Base-by-base conservation (phyloP, 768 basidiomycete genomes). In the Mycena filopes region DNA sequence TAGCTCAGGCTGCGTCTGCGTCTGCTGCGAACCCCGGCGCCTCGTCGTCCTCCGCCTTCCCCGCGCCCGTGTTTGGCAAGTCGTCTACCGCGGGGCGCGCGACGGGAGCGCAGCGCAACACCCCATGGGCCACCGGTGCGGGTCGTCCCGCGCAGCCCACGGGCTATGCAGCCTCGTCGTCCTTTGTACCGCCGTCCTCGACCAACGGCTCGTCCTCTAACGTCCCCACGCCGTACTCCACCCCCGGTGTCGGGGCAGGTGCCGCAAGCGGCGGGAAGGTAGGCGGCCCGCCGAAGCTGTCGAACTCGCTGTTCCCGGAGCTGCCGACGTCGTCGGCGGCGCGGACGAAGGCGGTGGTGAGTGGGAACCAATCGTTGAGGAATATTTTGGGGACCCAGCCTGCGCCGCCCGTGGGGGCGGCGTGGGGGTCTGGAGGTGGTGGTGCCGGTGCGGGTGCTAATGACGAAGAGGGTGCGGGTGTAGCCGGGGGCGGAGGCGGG, bases 1-100 rank as follows among this genome's bases (percentile, higher is more conserved):
- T 97, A 26, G 95, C 94, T 9, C 87, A 86, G 65, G 95, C 94
- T 0, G 96, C 95, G 80, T 25, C 78, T 82, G 47, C 82, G 80
- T 18, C 75, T n/a, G 76, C 70, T 77, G 21, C 76, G 80, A 1
- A 70, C 72, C 36, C 65, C 53, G 26, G 60, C 68, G 25, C 63
- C 68, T 43, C 70, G 31, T 54, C 77, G 56, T 66, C 71, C 12
- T 76, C 77, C 41, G 76, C 76, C 23, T 83, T 81, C 71, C 81
- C 81, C 20, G 65, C 78, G 13, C 76, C 83, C 8, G 65, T 56
- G 28, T 54, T 68, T 6, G 60, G 71, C 23, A 55, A 99, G 74
- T 87, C 88, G 12, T 87, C 86, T 42, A 92, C 95, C 2, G 36
- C 36, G 36, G 36, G 36, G 36, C 36, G 36, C 36, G 36, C 36